Evolutionary conservation across 129 eudicot genomes (phyloP).

Genomic region (Calendula officinalis): DNA sequence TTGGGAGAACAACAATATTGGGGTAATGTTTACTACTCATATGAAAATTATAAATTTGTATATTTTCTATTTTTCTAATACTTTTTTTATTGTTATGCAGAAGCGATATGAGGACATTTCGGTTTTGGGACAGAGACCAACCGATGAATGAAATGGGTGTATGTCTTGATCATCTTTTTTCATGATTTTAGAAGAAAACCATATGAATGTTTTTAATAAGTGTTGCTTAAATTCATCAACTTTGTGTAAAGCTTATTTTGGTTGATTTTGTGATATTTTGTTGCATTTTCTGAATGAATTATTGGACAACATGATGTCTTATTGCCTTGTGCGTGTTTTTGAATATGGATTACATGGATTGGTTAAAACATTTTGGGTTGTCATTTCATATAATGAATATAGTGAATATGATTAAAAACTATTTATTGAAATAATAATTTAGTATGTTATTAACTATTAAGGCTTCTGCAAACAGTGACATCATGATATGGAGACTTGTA

Average conservation of each 20-base stretch:
- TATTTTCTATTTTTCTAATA: neutral
- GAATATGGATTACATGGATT: too few species aligned
- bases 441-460: too few species aligned
- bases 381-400: too few species aligned
- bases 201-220: constrained; percentile 16
- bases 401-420: too few species aligned
- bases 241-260: constrained; percentile 9
- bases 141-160: constrained; percentile 41
- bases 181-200: constrained; percentile 22
- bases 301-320: too few species aligned
- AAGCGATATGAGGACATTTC: constrained; percentile 87
- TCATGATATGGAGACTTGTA: too few species aligned
- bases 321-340: too few species aligned
- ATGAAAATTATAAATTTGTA: neutral
- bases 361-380: too few species aligned
- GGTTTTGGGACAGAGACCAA: constrained; percentile 81
- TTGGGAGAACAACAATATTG: constrained; percentile 62
- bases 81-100: constrained; percentile 40
- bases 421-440: too few species aligned
- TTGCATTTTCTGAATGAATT: constrained; percentile 12
- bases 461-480: too few species aligned
- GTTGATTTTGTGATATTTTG: constrained; percentile 25
- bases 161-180: constrained; percentile 5
- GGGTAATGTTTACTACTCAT: constrained; percentile 40
- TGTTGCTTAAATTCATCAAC: constrained; percentile 20